Percentiles rank a stretch among this genome's conserved stretches.
Conservation (phyloP, 2,329 filamentous ascomycete genomes). For the Thielaviopsis cerberus region DNA sequence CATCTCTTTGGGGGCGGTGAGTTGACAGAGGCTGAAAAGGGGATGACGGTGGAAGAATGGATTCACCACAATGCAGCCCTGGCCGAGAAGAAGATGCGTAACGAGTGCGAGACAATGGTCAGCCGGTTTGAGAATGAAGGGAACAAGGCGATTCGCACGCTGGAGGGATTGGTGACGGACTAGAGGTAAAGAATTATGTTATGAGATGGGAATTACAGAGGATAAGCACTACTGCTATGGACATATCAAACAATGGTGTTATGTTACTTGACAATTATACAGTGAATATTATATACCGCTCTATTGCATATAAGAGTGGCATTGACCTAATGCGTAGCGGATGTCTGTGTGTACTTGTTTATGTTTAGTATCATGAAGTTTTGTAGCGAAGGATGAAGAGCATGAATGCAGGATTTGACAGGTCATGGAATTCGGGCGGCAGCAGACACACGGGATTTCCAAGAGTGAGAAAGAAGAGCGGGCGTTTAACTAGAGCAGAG, state of each 20-base stretch:
- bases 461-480: not conserved
- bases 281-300: not conserved
- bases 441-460: not conserved
- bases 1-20: conserved; percentile 36
- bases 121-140: conserved; percentile 70
- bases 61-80: conserved; percentile 61
- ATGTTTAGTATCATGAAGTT: not conserved
- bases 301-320: not conserved
- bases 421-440: not conserved
- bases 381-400: not conserved
- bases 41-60: conserved; percentile 91
- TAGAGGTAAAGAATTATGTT: conserved; percentile 12
- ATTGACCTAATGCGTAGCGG: not conserved
- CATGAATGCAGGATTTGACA: not conserved
- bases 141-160: conserved; percentile 51
- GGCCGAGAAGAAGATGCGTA: conserved; percentile 61
- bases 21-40: conserved; percentile 58
- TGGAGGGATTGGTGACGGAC: conserved; percentile 53
- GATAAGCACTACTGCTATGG: not conserved
- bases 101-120: conserved; percentile 70
- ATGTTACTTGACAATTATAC: not conserved
- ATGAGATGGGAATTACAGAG: not conserved
- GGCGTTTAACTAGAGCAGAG: too few relatives aligned
- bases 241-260: not conserved
- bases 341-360: not conserved